These are phyloP conservation scores for Petunia axillaris DNA, from an alignment of 257 asterid genomes.

Conservation along the genomic window DNA sequence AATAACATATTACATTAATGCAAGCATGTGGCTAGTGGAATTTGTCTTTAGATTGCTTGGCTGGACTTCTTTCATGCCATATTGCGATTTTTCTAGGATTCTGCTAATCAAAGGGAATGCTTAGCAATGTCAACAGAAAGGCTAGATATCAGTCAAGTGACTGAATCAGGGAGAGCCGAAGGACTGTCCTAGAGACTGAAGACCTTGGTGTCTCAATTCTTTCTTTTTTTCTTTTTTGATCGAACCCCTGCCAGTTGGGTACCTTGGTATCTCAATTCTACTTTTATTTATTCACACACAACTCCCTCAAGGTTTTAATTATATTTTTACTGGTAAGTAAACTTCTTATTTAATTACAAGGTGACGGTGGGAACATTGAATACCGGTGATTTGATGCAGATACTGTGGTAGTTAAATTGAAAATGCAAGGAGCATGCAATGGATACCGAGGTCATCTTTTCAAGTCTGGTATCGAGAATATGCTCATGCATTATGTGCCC, in stretches of 20 bases:
- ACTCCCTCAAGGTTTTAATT: no score
- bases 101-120: slow-evolving; percentile 85
- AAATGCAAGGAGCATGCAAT: slow-evolving; percentile 98
- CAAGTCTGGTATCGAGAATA: slow-evolving; percentile 93
- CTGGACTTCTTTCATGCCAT: neutral
- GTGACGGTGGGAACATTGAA: slow-evolving; percentile 91
- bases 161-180: slow-evolving; percentile 73
- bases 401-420: slow-evolving; percentile 73
- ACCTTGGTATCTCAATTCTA: no score
- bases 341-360: slow-evolving; percentile 45
- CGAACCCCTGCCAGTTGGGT: no score
- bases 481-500: slow-evolving; percentile 94
- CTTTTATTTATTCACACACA: no score
- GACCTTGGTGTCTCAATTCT: slow-evolving; percentile 89
- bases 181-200: slow-evolving; percentile 89
- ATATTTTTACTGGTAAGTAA: no score
- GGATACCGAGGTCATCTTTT: slow-evolving; percentile 95
- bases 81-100: slow-evolving; percentile 50
- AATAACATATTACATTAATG: neutral
- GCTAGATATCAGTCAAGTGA: slow-evolving; percentile 70
- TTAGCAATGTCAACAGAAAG: slow-evolving; percentile 84
- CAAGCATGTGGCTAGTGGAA: neutral
- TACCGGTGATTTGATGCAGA: slow-evolving; percentile 68
- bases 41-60: neutral
- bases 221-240: no score